These are phyloP conservation scores for Euphorbia tirucalli DNA, from an alignment of 345 rosid species.

Conservation along the genomic window DNA sequence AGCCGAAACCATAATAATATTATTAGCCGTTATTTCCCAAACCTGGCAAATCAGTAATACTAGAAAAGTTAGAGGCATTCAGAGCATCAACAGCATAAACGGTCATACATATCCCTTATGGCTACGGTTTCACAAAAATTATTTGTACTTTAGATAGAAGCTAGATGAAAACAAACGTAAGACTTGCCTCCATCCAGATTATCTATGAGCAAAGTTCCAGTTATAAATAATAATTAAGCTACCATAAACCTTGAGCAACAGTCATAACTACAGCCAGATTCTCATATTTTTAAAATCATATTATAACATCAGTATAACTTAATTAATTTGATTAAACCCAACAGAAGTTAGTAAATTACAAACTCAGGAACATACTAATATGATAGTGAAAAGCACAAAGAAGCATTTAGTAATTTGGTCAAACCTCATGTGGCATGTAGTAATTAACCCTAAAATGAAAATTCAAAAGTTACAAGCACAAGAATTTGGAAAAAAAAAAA, in stretches of 20 bases:
- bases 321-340: background rate
- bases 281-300: background rate
- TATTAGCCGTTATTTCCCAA: slow-evolving; percentile 99
- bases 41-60: slow-evolving; percentile 49
- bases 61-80: slow-evolving; percentile 8
- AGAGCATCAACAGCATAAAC: slow-evolving; percentile 6
- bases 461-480: background rate
- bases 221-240: background rate
- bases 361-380: background rate
- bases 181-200: no score
- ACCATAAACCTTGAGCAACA: background rate
- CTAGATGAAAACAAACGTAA: no score
- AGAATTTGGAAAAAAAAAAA: slow-evolving; percentile 7
- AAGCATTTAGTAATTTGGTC: background rate
- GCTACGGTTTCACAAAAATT: no score
- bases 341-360: background rate
- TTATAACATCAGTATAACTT: background rate
- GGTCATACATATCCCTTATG: background rate
- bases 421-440: background rate
- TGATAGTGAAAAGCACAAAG: background rate
- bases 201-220: background rate
- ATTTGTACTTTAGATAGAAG: no score
- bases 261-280: background rate
- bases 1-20: slow-evolving; percentile 98
- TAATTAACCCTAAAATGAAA: background rate